Percentiles rank a stretch among this genome's conserved stretches.
These are phyloP conservation scores for Paraphysoderma sedebokerense DNA, from an alignment of 371 early-diverging fungal genomes.

Conservation along the genomic window DNA sequence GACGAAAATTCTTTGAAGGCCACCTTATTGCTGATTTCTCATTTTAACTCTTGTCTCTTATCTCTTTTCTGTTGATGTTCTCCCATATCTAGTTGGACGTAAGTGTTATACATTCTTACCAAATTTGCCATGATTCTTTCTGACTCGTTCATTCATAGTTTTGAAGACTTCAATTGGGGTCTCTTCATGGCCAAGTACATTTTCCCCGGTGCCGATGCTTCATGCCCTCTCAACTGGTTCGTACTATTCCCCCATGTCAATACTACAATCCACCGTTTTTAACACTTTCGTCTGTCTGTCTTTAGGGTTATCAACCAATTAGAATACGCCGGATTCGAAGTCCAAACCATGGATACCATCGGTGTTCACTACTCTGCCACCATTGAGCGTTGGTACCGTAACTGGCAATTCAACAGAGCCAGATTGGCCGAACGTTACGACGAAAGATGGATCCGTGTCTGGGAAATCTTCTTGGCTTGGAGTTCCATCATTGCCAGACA, in stretches of 20 bases:
- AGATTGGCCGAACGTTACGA: slow-evolving; percentile 66
- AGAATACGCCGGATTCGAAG: slow-evolving; percentile 84
- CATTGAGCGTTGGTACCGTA: slow-evolving; percentile 83
- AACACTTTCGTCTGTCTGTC: too few relatives aligned
- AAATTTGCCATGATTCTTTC: slow-evolving; percentile 13
- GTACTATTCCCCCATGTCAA: too few relatives aligned
- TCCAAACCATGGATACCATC: slow-evolving; percentile 69
- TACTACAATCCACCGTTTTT: too few relatives aligned
- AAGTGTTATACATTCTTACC: slow-evolving; percentile 7
- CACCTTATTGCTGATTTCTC: too few relatives aligned
- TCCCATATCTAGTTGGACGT: slow-evolving; percentile 32
- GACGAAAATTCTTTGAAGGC: too few relatives aligned
- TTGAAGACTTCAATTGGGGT: slow-evolving; percentile 78
- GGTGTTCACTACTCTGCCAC: slow-evolving; percentile 96
- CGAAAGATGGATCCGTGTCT: slow-evolving; percentile 62
- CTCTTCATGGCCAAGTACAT: slow-evolving; percentile 96
- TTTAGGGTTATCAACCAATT: slow-evolving; percentile 69
- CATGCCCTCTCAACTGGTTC: slow-evolving; percentile 90
- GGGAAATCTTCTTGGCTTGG: slow-evolving; percentile 95
- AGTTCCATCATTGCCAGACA: slow-evolving; percentile 85
- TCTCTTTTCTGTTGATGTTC: too few relatives aligned
- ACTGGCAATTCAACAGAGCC: slow-evolving; percentile 90
- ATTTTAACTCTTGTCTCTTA: too few relatives aligned
- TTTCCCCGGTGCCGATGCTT: slow-evolving; percentile 97
- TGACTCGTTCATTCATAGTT: slow-evolving; percentile 15